Conservation (phyloP, 2,329 filamentous ascomycete genomes). For the Penicillium aurantiogriseum region DNA sequence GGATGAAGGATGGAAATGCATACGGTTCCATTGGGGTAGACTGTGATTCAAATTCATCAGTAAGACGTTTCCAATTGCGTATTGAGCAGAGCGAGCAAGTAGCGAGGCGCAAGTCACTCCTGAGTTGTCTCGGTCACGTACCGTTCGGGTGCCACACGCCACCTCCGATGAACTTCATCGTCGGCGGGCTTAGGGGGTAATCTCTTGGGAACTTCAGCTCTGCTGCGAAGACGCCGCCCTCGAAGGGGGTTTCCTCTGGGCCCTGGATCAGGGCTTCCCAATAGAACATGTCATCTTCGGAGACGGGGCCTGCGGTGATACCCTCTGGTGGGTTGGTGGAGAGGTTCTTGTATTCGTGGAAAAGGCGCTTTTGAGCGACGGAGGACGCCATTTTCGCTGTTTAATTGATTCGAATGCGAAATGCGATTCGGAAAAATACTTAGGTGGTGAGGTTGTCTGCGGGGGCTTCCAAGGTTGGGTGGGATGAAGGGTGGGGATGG, state of each 20-base stretch:
- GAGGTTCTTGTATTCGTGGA: conserved; percentile 93
- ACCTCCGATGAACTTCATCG: conserved; percentile 91
- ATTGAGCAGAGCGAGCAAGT: neutral
- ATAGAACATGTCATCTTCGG: conserved; percentile 89
- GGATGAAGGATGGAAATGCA: conserved; percentile 98
- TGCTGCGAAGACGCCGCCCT: conserved; percentile 91
- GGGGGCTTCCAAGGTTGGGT: neutral
- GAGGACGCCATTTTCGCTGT: conserved; percentile 44
- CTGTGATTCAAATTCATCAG: conserved; percentile 46
- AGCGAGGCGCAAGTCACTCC: neutral
- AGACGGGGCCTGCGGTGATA: conserved; percentile 90
- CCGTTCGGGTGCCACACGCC: conserved; percentile 93
- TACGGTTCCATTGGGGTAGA: conserved; percentile 87
- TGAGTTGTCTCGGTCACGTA: conserved; percentile 43
- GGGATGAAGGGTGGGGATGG: conserved; percentile 2
- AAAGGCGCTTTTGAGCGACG: conserved; percentile 71
- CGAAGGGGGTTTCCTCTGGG: conserved; percentile 91
- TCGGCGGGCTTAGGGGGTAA: conserved; percentile 93
- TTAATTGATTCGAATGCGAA: neutral
- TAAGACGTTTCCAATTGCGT: neutral
- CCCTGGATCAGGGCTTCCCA: conserved; percentile 98
- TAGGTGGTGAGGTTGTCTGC: neutral
- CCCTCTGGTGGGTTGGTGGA: conserved; percentile 95
- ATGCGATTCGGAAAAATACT: neutral
- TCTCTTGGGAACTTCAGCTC: conserved; percentile 94